Evolutionary conservation across 2,329 filamentous ascomycete genomes (phyloP).

Genomic region (Massarina eburnea): DNA sequence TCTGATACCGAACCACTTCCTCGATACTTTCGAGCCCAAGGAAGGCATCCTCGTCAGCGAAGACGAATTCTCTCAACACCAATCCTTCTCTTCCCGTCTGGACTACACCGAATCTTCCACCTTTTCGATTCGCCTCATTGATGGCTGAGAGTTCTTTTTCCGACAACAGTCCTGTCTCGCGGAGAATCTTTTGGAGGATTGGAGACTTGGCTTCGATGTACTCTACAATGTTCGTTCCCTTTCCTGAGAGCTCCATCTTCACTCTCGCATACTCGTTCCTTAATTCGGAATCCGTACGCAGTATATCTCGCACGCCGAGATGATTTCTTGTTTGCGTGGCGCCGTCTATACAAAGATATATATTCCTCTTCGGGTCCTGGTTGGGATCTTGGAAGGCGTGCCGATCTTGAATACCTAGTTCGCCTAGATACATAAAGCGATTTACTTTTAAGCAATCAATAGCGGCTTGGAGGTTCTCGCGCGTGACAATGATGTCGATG

Average conservation of each 20-base stretch:
- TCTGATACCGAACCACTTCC: conserved; percentile 32
- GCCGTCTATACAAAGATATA: conserved; percentile 42
- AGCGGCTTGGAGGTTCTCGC: conserved; percentile 23
- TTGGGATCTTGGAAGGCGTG: conserved; percentile 37
- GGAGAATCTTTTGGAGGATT: conserved; percentile 24
- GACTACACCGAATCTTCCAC: conserved; percentile 16
- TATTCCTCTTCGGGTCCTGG: conserved; percentile 30
- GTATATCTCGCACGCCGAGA: conserved; percentile 39
- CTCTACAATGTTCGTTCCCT: conserved; percentile 18
- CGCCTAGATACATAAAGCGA: conserved; percentile 40
- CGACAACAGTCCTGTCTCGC: conserved; percentile 11
- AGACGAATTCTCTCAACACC: conserved; percentile 29
- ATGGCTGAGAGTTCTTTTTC: conserved; percentile 24
- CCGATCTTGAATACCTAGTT: conserved; percentile 40
- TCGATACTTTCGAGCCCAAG: conserved; percentile 26
- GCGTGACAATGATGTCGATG: conserved; percentile 37
- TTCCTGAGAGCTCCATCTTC: conserved; percentile 24
- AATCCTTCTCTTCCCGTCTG: conserved; percentile 21
- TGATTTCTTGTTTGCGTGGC: conserved; percentile 41
- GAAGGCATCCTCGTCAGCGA: conserved; percentile 21
- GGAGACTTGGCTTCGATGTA: conserved; percentile 24
- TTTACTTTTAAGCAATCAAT: conserved; percentile 33
- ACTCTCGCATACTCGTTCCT: conserved; percentile 31
- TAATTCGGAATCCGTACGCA: conserved; percentile 32
- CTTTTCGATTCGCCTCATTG: conserved; percentile 16